A percentile compares a stretch with the other conserved stretches of the same genome.
These are phyloP conservation scores for Spinacia oleracea DNA, from an alignment of 179 eudicot genomes.

Conservation along the genomic window DNA sequence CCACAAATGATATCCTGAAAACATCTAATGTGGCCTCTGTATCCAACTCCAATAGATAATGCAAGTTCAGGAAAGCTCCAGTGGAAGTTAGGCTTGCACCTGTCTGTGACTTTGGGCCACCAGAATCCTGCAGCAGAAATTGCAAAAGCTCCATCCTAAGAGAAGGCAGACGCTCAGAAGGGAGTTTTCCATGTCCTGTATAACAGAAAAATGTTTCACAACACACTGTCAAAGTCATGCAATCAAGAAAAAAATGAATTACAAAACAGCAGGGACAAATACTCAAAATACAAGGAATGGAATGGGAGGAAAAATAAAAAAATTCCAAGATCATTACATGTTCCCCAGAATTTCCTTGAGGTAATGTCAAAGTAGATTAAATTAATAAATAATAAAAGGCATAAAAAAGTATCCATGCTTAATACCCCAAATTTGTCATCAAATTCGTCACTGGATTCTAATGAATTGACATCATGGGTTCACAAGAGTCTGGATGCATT, in stretches of 20 bases:
- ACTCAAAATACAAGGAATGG: neutral
- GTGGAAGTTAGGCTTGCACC: conserved; percentile 43
- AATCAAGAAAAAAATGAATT: neutral
- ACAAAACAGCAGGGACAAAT: neutral
- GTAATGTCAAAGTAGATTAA: neutral
- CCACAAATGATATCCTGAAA: conserved; percentile 64
- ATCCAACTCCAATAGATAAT: conserved; percentile 73
- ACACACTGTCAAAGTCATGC: conserved; percentile 1
- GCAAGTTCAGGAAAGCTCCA: conserved; percentile 55
- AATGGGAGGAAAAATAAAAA: neutral
- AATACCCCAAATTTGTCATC: neutral
- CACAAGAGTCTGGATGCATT: neutral
- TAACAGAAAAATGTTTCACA: conserved; percentile 14
- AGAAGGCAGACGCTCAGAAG: conserved; percentile 63
- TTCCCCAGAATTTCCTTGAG: neutral
- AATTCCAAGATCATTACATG: neutral
- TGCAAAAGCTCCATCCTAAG: conserved; percentile 75
- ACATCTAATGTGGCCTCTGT: conserved; percentile 87
- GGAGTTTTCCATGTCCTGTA: conserved; percentile 80
- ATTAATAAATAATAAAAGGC: neutral
- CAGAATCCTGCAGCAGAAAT: conserved; percentile 71
- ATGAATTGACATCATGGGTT: neutral
- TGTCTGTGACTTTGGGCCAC: conserved; percentile 44
- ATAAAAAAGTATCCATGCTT: neutral
- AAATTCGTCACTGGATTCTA: neutral